Evolutionary conservation across 1,139 yeast species (phyloP).

Genomic region (Hanseniaspora uvarum): DNA sequence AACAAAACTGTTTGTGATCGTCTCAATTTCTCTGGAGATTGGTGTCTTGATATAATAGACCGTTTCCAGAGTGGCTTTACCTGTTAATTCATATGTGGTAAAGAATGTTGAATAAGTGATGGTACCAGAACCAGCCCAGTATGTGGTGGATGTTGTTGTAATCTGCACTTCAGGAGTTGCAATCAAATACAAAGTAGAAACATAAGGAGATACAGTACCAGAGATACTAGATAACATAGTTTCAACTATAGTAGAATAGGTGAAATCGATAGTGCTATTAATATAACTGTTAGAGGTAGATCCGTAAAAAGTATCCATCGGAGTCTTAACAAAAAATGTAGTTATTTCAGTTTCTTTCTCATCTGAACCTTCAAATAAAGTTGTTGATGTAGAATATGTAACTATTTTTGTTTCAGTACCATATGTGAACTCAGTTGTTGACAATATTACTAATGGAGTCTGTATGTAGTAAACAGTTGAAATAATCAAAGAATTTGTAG

Average conservation of each 20-base stretch:
- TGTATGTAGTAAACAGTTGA: slow-evolving; percentile 20
- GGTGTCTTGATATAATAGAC: slow-evolving; percentile 20
- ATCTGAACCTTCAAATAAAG: slow-evolving; percentile 18
- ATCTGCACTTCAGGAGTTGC: slow-evolving; percentile 17
- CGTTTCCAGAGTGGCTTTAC: slow-evolving; percentile 18
- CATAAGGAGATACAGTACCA: slow-evolving; percentile 17
- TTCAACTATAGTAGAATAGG: slow-evolving; percentile 14
- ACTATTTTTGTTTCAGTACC: slow-evolving; percentile 15
- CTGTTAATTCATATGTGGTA: slow-evolving; percentile 9
- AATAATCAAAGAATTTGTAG: slow-evolving; percentile 14
- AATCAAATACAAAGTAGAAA: slow-evolving; percentile 19
- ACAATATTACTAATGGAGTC: slow-evolving; percentile 19
- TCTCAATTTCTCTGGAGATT: slow-evolving; percentile 2
- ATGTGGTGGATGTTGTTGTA: background rate
- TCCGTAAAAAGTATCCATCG: slow-evolving; percentile 17
- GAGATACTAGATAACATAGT: background rate
- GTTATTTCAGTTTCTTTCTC: slow-evolving; percentile 17
- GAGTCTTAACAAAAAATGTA: slow-evolving; percentile 19
- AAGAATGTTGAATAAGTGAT: slow-evolving; percentile 18
- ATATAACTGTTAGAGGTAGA: slow-evolving; percentile 18
- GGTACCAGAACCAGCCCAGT: slow-evolving; percentile 14
- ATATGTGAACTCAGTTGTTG: slow-evolving; percentile 15
- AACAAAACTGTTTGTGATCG: slow-evolving; percentile 15
- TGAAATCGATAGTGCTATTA: slow-evolving; percentile 18
- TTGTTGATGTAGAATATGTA: slow-evolving; percentile 19